Conservation (phyloP, 176 grass and related monocot species). For the Poa pratensis region DNA sequence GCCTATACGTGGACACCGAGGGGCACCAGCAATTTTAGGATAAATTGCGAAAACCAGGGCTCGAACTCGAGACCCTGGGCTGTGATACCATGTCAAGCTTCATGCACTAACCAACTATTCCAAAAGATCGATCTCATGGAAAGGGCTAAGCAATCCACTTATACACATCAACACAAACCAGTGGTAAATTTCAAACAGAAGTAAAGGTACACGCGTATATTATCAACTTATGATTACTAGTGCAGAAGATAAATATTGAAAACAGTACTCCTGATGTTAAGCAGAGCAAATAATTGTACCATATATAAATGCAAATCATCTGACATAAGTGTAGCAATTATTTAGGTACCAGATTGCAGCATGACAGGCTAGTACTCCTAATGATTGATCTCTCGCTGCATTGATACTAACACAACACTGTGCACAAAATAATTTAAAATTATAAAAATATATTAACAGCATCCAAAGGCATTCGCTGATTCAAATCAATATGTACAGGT, state of each 20-base stretch:
- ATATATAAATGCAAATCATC: neutral
- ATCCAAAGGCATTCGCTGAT: too few relatives aligned
- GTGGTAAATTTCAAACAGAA: neutral
- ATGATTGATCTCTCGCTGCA: neutral
- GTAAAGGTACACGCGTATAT: neutral
- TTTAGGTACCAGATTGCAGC: neutral
- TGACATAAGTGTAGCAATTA: neutral
- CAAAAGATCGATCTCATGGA: too few relatives aligned
- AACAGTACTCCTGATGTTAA: neutral
- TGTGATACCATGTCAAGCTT: too few relatives aligned
- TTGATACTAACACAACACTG: conserved; percentile 22
- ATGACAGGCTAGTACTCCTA: neutral
- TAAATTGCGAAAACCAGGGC: too few relatives aligned
- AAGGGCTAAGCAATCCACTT: too few relatives aligned
- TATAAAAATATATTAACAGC: neutral
- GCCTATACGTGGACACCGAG: too few relatives aligned
- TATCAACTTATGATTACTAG: conserved; percentile 12
- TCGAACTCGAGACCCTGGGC: too few relatives aligned
- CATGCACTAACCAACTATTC: too few relatives aligned
- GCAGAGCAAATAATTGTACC: neutral
- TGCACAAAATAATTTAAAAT: neutral
- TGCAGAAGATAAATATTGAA: neutral
- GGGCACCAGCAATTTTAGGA: too few relatives aligned
- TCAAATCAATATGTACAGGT: neutral
- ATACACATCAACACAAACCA: too few relatives aligned